These are phyloP conservation scores for Trametes sp. DNA, from an alignment of 1,284 basidiomycete genomes.

Conservation along the genomic window DNA sequence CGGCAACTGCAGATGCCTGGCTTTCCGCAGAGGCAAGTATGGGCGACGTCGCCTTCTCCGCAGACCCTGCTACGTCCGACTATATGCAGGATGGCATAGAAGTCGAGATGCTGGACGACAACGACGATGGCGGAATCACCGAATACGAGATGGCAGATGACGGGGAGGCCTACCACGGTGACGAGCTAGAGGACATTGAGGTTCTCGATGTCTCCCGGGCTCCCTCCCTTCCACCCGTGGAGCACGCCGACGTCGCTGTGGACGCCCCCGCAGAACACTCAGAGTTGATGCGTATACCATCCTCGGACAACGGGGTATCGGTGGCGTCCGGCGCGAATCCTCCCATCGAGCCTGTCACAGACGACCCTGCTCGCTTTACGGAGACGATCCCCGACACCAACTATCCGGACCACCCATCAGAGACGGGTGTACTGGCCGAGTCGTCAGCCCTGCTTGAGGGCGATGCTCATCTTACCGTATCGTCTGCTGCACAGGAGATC, in stretches of 20 bases:
- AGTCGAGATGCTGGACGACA: slow-evolving; percentile 75
- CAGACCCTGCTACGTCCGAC: slow-evolving; percentile 35
- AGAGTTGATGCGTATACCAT: slow-evolving; percentile 14
- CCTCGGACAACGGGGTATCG: slow-evolving; percentile 10
- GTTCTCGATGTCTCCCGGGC: slow-evolving; percentile 60
- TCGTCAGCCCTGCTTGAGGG: not conserved
- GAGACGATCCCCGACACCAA: not conserved
- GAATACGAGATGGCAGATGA: slow-evolving; percentile 81
- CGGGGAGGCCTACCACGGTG: slow-evolving; percentile 44
- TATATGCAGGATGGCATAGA: slow-evolving; percentile 58
- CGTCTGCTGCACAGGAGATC: not conserved
- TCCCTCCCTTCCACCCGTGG: slow-evolving; percentile 38
- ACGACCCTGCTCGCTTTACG: not conserved
- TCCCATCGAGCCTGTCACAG: not conserved
- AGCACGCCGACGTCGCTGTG: not conserved
- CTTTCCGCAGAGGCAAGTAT: slow-evolving; percentile 64
- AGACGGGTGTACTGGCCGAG: not conserved
- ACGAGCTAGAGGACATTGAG: slow-evolving; percentile 59
- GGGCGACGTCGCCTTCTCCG: slow-evolving; percentile 59
- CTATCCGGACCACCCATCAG: not conserved
- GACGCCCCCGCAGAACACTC: slow-evolving; percentile 5
- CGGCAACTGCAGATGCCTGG: slow-evolving; percentile 59
- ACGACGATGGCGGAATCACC: slow-evolving; percentile 56
- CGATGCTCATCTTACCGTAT: not conserved
- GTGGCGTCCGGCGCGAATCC: not conserved